Percentiles rank a stretch among this genome's conserved stretches.
Conservation (phyloP, 2,329 filamentous ascomycete genomes). For the Fonsecaea pedrosoi region DNA sequence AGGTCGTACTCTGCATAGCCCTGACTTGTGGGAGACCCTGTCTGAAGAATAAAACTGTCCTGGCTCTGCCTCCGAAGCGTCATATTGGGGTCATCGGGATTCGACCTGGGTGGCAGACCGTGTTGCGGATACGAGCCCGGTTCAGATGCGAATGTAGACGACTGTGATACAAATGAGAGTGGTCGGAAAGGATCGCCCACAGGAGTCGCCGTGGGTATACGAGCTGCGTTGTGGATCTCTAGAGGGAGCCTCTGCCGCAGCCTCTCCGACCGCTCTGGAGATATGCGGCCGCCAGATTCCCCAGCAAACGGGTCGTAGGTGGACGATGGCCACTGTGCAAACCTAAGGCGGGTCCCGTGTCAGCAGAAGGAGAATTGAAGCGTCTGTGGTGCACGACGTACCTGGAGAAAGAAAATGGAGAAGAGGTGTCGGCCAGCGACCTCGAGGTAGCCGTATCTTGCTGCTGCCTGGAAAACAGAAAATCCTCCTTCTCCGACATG, state of each 20-base stretch:
- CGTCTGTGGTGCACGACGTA: conserved; percentile 19
- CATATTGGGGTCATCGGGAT: conserved; percentile 31
- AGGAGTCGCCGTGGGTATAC: conserved; percentile 26
- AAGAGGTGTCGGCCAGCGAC: conserved; percentile 21
- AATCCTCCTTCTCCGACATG: conserved; percentile 33
- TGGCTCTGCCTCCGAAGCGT: conserved; percentile 39
- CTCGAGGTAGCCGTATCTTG: conserved; percentile 25
- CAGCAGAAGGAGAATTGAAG: conserved; percentile 9
- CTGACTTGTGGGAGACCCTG: conserved; percentile 37
- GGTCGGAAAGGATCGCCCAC: conserved; percentile 34
- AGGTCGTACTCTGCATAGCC: conserved; percentile 39
- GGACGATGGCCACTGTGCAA: conserved; percentile 29
- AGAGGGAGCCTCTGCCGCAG: conserved; percentile 33
- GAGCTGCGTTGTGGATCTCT: conserved; percentile 32
- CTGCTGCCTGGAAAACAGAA: conserved; percentile 24
- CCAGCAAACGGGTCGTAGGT: conserved; percentile 34
- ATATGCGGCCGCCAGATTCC: conserved; percentile 31
- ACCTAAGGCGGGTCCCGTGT: conserved; percentile 24
- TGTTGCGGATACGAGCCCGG: conserved; percentile 29
- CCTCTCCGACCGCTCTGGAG: conserved; percentile 33
- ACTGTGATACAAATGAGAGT: conserved; percentile 30
- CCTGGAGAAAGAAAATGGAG: conserved; percentile 29
- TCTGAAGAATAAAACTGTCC: conserved; percentile 37
- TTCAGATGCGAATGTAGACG: conserved; percentile 32
- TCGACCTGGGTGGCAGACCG: conserved; percentile 30